Base-by-base conservation (phyloP, 331 rosid genomes). In the Quercus lobata region DNA sequence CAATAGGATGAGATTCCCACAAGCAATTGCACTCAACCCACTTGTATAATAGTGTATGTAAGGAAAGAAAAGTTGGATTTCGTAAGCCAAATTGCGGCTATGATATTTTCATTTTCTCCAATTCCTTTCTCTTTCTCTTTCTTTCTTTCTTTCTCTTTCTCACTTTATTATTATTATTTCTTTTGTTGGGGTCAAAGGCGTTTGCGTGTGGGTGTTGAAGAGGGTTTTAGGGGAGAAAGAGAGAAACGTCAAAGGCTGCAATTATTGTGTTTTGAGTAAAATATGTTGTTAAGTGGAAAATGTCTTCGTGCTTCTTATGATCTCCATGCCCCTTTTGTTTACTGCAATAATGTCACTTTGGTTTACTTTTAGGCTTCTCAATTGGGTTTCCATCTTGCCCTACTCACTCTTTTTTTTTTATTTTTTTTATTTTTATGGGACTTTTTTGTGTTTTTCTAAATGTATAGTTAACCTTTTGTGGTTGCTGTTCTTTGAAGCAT, bases 181-280 rank as follows among this genome's bases (percentile, higher is more conserved):
- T 8, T 73, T 58, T 41, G 30, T 52, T 27, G 83, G 73, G 84
- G 92, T 91, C 97, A 91, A 89, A 84, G 89, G 89, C 72, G 91
- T 76, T 91, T 90, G 98, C 97, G 98, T 93, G 97, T 85, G 91
- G 91, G 87, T 82, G 83, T 93, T 79, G 83, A 84, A 83, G 73
- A 77, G 69, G 73, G 70, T 76, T 73, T 79, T 11, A 57, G 61
- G 76, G 78, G 77, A 44, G 73, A 46, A 27, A 58, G 68, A 74
- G 35, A 56, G 84, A 91, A 83, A 81, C 93, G 93, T 91, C 98
- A 90, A 93, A 90, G 75, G 60, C 74, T 83, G 76, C 91, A 85
- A 93, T 90, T 91, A 89, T 93, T 90, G 91, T 65, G 88, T 85
- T 90, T 91, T 83, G 71, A 87, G 83, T 85, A 87, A 81, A 88